phyloP scores from a whole-genome alignment of 768 basidiomycete species.

The Nidula microcarpa region DNA sequence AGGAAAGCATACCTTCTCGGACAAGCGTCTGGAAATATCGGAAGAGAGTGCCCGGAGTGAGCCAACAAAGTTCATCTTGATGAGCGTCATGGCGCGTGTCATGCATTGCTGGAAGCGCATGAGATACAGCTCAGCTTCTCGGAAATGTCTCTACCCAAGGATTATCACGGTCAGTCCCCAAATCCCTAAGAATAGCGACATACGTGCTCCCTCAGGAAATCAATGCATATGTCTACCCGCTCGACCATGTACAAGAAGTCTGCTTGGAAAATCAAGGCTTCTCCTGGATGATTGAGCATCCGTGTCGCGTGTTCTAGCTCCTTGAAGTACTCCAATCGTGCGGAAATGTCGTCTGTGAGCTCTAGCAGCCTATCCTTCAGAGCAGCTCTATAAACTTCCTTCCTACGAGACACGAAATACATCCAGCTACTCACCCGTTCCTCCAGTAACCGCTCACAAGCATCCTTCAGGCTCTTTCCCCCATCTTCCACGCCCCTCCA shows the following conservation, averaged over 20 bases:
- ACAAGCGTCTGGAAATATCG: constrained; percentile 73
- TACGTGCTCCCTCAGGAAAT: constrained; percentile 85
- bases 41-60: constrained; percentile 74
- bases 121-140: constrained; percentile 92
- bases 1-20: constrained; percentile 58
- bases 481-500: constrained; percentile 90
- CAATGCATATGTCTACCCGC: constrained; percentile 90
- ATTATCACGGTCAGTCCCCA: neutral
- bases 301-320: constrained; percentile 91
- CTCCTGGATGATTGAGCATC: constrained; percentile 92
- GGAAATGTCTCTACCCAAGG: constrained; percentile 71
- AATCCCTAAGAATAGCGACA: constrained; percentile 21
- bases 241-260: constrained; percentile 98
- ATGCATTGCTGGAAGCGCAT: constrained; percentile 98
- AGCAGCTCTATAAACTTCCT: too few relatives aligned
- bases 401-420: neutral
- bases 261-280: constrained; percentile 82
- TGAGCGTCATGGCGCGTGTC: constrained; percentile 96
- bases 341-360: constrained; percentile 78
- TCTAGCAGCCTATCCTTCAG: constrained; percentile 71
- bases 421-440: constrained; percentile 64
- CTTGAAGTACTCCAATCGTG: constrained; percentile 87
- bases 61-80: constrained; percentile 95
- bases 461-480: constrained; percentile 87
- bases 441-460: constrained; percentile 84